Conservation (phyloP, 768 basidiomycete species). For the Cubamyces lactineus region DNA sequence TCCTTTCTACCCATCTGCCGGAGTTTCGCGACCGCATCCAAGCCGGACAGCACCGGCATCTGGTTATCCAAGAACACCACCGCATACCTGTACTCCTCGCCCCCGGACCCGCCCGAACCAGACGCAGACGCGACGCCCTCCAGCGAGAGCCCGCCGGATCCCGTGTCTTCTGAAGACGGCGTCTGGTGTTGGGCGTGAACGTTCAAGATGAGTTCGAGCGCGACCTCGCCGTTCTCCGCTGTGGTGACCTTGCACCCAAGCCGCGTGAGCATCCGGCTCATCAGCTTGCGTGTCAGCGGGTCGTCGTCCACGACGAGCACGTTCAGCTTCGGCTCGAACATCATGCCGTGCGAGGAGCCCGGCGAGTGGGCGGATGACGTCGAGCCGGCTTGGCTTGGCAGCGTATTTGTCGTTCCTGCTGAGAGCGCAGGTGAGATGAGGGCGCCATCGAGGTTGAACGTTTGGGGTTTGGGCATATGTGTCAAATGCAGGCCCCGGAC, state of each 20-base stretch:
- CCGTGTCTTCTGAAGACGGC: slow-evolving; percentile 35
- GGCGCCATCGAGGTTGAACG: slow-evolving; percentile 25
- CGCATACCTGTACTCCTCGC: slow-evolving; percentile 40
- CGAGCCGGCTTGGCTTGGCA: slow-evolving; percentile 17
- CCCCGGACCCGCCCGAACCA: not conserved
- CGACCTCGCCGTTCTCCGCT: slow-evolving; percentile 84
- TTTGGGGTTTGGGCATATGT: slow-evolving; percentile 29
- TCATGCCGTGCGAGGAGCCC: slow-evolving; percentile 5
- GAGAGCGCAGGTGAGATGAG: slow-evolving; percentile 19
- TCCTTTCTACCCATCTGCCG: slow-evolving; percentile 67
- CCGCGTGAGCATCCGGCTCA: slow-evolving; percentile 77
- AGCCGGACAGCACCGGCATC: slow-evolving; percentile 81
- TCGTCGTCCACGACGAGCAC: slow-evolving; percentile 89
- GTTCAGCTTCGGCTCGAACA: slow-evolving; percentile 53
- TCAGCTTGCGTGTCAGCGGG: slow-evolving; percentile 73
- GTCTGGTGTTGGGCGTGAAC: slow-evolving; percentile 36
- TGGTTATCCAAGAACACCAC: slow-evolving; percentile 71
- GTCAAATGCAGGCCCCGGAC: slow-evolving; percentile 24
- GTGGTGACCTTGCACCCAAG: slow-evolving; percentile 78
- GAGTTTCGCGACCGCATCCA: slow-evolving; percentile 66
- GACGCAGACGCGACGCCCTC: slow-evolving; percentile 10
- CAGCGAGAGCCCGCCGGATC: slow-evolving; percentile 39
- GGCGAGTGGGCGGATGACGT: slow-evolving; percentile 14
- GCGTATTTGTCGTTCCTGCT: slow-evolving; percentile 10
- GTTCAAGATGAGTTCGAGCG: slow-evolving; percentile 66